Conservation (phyloP, 2,329 filamentous ascomycete genomes). For the Diaporthe velutina region DNA sequence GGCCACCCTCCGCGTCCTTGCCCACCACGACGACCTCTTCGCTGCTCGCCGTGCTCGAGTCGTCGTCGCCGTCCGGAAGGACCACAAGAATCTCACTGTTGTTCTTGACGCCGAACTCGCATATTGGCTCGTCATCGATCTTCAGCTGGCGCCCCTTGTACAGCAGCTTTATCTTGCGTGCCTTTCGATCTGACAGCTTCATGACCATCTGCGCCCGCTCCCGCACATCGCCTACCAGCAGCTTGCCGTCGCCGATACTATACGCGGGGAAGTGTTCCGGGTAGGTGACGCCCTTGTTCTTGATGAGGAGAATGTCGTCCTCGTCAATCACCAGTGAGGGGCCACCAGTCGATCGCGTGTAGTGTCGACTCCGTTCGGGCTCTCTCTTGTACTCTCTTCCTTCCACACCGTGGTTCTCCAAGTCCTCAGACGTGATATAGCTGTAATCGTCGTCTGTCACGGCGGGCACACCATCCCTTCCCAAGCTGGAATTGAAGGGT, state of each 20-base stretch:
- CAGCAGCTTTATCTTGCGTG: conserved; percentile 72
- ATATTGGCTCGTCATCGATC: conserved; percentile 68
- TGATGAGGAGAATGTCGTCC: conserved; percentile 79
- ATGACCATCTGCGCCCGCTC: conserved; percentile 77
- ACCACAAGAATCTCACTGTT: conserved; percentile 72
- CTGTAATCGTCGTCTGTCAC: conserved; percentile 83
- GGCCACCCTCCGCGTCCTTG: conserved; percentile 59
- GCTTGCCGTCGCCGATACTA: conserved; percentile 79
- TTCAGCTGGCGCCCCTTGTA: conserved; percentile 81
- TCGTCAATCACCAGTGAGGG: conserved; percentile 57
- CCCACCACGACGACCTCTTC: conserved; percentile 58
- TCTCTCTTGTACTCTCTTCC: conserved; percentile 46
- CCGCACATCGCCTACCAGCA: conserved; percentile 75
- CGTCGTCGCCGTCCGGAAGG: conserved; percentile 64
- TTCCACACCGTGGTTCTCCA: conserved; percentile 61
- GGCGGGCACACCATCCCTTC: conserved; percentile 62
- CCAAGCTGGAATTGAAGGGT: conserved; percentile 62
- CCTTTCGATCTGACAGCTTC: conserved; percentile 67
- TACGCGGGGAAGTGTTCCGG: conserved; percentile 81
- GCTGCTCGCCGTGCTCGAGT: conserved; percentile 52
- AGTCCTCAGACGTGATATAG: conserved; percentile 85
- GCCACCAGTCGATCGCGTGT: conserved; percentile 40
- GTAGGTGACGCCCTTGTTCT: conserved; percentile 75
- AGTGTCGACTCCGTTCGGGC: conserved; percentile 32
- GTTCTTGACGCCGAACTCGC: conserved; percentile 73